Conservation (phyloP, 768 basidiomycete species). For the Tylopilus sp. region DNA sequence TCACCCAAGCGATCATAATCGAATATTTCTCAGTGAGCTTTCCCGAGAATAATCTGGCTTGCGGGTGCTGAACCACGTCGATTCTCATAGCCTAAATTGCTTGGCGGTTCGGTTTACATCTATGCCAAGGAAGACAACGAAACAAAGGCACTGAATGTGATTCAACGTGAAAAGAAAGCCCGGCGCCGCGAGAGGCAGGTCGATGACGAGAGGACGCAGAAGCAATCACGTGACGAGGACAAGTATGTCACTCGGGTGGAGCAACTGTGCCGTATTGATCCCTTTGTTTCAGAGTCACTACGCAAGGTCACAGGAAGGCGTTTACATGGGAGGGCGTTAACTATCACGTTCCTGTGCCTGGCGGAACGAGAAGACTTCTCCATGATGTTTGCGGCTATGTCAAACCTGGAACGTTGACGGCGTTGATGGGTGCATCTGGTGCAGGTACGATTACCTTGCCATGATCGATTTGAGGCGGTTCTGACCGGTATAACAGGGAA, state of each 20-base stretch:
- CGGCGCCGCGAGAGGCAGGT: constrained; percentile 32
- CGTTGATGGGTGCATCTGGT: constrained; percentile 84
- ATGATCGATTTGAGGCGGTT: constrained; percentile 3
- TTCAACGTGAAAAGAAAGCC: constrained; percentile 52
- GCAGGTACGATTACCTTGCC: constrained; percentile 46
- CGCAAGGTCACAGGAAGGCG: constrained; percentile 21
- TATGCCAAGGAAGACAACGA: constrained; percentile 59
- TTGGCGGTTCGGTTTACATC: constrained; percentile 46
- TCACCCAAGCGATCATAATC: constrained; percentile 63
- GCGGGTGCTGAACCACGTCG: neutral
- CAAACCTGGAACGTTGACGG: constrained; percentile 84
- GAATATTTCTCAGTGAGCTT: constrained; percentile 59
- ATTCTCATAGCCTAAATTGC: constrained; percentile 30
- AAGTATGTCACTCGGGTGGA: constrained; percentile 11
- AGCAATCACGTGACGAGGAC: constrained; percentile 14
- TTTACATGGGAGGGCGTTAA: constrained; percentile 84
- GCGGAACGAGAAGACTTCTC: constrained; percentile 58
- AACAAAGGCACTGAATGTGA: constrained; percentile 50
- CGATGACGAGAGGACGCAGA: constrained; percentile 26
- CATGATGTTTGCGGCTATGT: constrained; percentile 79
- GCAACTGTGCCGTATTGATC: constrained; percentile 1
- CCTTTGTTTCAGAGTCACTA: neutral
- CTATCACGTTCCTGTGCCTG: constrained; percentile 70
- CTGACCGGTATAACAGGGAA: constrained; percentile 43
- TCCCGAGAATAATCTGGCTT: neutral